Evolutionary conservation across 225 moss, liverwort and hornwort species (phyloP), one percentile per base, ranked within the genome.

Genomic region (Antitrichia curtipendula): DNA sequence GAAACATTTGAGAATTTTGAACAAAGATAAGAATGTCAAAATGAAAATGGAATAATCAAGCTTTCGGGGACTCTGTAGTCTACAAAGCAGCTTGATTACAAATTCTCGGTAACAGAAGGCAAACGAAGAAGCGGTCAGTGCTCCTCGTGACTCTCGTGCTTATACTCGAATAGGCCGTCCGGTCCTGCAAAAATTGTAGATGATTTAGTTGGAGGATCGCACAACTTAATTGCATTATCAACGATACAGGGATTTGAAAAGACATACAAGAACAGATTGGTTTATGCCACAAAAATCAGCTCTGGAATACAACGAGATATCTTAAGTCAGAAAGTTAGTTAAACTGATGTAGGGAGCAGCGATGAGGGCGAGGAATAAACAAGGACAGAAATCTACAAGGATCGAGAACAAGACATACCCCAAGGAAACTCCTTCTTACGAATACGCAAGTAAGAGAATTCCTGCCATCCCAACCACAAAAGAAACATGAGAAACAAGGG

Each of bases 401-500:
- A 88, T 87, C 54, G 40, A 76, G 66, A 36, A 70, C 10, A 77
- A 77, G 49, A 71, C 86, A 68, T 86, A 94, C 93, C 93, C 93
- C 93, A 92, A 53, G 93, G 92, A 23, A 94, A 94, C 87, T 75
- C 57, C 89, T 94, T 94, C 85, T 92, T 92, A 34, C 93, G 92
- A 78, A 94, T 94, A 75, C 18, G 93, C 92, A 94, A 80, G 87
- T 94, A 94, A 52, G 93, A 92, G 59, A 90, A 94, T 65, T 79
- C 43, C 93, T 94, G 92, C 52, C 88, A 93, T 57, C 38, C 11
- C 81, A 82, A 87, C 66, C 85, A 88, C 34, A 41, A 80, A 83
- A 91, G 60, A 59, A 63, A 84, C 9, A 40, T 89, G 58, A 89
- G 81, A 81, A 54, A 82, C 43, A 28, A 36, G n/a, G 38, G 45